Evolutionary conservation across 2,329 filamentous ascomycete species (phyloP).

Genomic region (Trichophyton verrucosum): DNA sequence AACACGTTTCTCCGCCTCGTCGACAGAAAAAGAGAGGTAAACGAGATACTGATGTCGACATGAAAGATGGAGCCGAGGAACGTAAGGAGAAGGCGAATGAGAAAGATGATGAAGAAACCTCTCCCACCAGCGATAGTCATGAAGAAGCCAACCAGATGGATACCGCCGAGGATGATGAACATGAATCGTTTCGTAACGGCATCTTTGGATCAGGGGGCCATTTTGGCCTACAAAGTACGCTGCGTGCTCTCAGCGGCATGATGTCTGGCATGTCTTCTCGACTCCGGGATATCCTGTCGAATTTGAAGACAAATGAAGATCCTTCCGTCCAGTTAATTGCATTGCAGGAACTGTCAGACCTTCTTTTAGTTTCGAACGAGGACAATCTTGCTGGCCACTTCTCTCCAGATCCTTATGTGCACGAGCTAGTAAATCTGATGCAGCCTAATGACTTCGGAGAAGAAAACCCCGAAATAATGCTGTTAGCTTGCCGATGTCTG

Average conservation of each 20-base stretch:
- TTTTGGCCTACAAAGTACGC: conserved; percentile 60
- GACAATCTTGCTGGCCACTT: conserved; percentile 94
- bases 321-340: conserved; percentile 81
- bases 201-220: conserved; percentile 55
- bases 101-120: conserved; percentile 44
- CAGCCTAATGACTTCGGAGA: conserved; percentile 75
- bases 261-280: conserved; percentile 74
- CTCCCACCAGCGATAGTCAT: conserved; percentile 52
- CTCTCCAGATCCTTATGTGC: conserved; percentile 85
- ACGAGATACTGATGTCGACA: conserved; percentile 53
- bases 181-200: conserved; percentile 48
- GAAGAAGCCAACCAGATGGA: conserved; percentile 54
- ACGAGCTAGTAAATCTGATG: conserved; percentile 87
- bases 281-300: conserved; percentile 63
- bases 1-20: conserved; percentile 25
- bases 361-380: conserved; percentile 87
- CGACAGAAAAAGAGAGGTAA: conserved; percentile 44
- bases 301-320: conserved; percentile 71
- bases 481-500: conserved; percentile 85
- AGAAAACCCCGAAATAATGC: conserved; percentile 93
- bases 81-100: conserved; percentile 27
- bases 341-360: conserved; percentile 82
- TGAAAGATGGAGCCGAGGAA: conserved; percentile 56
- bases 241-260: conserved; percentile 81
- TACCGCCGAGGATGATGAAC: conserved; percentile 49